A percentile compares a stretch with the other conserved stretches of the same genome.
phyloP scores from a whole-genome alignment of 23 red algal genomes.

The Gracilariopsis chorda region DNA sequence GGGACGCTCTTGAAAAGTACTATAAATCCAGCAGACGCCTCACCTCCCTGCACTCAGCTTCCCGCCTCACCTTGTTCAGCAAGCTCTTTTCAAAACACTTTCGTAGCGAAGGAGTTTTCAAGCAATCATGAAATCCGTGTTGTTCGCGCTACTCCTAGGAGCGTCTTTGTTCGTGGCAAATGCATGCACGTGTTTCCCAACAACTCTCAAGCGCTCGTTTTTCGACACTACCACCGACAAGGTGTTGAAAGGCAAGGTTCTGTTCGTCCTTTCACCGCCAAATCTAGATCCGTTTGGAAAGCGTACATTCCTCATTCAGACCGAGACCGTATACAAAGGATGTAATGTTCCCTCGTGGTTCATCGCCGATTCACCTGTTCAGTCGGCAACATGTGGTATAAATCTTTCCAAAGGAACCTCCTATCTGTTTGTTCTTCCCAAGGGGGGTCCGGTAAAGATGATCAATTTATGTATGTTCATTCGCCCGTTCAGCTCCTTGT shows the following conservation, averaged over 20 bases:
- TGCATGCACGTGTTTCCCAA: neutral
- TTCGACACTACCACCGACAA: neutral
- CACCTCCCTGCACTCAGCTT: too few relatives aligned
- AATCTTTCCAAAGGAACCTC: neutral
- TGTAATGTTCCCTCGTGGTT: neutral
- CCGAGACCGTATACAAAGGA: neutral
- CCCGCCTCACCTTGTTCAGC: too few relatives aligned
- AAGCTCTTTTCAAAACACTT: too few relatives aligned
- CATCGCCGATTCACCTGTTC: neutral
- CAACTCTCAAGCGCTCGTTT: neutral
- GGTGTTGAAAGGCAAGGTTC: neutral
- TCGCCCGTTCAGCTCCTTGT: neutral
- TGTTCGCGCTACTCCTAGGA: neutral
- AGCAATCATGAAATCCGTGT: neutral
- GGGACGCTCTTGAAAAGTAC: too few relatives aligned
- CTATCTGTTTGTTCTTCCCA: neutral
- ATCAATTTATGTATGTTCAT: constrained; percentile 18
- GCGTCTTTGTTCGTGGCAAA: neutral
- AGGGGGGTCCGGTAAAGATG: neutral
- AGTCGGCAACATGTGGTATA: constrained; percentile 24
- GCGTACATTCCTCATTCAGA: neutral
- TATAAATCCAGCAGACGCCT: too few relatives aligned
- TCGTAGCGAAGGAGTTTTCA: too few relatives aligned
- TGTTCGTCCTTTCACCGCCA: neutral
- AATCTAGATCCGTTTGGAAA: neutral